A percentile compares a stretch with the other conserved stretches of the same genome.
Evolutionary conservation across 2,329 filamentous ascomycete species (phyloP).

Genomic region (Chrysoporthe cubensis): DNA sequence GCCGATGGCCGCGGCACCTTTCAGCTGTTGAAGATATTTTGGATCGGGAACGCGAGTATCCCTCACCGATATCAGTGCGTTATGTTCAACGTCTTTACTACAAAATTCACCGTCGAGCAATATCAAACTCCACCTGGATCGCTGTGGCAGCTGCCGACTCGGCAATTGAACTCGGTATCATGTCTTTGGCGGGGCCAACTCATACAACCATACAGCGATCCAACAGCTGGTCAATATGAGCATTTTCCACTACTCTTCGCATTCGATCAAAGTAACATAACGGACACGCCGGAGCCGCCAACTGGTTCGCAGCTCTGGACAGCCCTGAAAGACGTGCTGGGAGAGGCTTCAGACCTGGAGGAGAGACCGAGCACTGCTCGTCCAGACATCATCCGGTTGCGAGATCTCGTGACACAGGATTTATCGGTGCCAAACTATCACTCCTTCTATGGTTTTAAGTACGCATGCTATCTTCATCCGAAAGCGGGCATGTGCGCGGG

Average conservation of each 20-base stretch:
- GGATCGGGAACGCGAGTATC: not conserved
- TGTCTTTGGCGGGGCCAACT: slow-evolving; percentile 14
- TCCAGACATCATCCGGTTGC: not conserved
- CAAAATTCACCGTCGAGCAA: not conserved
- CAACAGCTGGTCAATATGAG: not conserved
- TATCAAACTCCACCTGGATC: not conserved
- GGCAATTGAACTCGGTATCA: not conserved
- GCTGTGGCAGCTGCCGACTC: not conserved
- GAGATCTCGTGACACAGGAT: not conserved
- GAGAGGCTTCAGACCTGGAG: too few relatives aligned
- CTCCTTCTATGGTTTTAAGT: not conserved
- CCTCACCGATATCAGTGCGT: not conserved
- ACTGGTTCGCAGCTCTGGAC: not conserved
- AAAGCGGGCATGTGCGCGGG: not conserved
- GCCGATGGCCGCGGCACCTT: slow-evolving; percentile 19
- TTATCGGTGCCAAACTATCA: not conserved
- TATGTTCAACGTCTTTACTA: slow-evolving; percentile 16
- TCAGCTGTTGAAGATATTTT: not conserved
- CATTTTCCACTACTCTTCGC: not conserved
- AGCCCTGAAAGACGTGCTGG: not conserved
- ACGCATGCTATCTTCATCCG: not conserved
- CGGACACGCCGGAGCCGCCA: not conserved
- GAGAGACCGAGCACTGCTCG: not conserved
- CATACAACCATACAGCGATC: not conserved
- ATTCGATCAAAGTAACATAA: not conserved